Evolutionary conservation across 164 flowering plant genomes (phyloP).

Genomic region (Dillenia suffruticosa): DNA sequence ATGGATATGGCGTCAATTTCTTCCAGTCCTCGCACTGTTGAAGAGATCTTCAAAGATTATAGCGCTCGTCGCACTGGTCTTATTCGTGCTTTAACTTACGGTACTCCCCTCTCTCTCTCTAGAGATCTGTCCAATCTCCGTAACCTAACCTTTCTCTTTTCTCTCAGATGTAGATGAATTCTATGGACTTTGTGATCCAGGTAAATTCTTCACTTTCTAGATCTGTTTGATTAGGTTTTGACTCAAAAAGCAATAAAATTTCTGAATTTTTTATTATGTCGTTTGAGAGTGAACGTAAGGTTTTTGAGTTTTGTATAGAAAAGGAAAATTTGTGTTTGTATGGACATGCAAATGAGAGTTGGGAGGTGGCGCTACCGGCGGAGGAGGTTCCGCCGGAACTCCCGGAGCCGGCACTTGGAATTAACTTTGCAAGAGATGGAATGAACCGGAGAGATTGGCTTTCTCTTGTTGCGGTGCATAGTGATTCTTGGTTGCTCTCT

Average conservation of each 20-base stretch:
- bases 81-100: conserved; percentile 70
- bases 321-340: conserved; percentile 89
- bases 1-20: conserved; percentile 57
- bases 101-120: conserved; percentile 21
- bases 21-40: conserved; percentile 70
- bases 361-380: conserved; percentile 91
- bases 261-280: neutral
- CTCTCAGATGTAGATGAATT: conserved; percentile 86
- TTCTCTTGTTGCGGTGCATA: conserved; percentile 84
- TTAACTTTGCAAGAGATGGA: conserved; percentile 95
- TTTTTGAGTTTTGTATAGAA: conserved; percentile 29
- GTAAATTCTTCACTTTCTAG: conserved; percentile 22
- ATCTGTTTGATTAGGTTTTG: conserved; percentile 8
- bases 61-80: conserved; percentile 62
- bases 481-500: conserved; percentile 93
- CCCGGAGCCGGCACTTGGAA: conserved; percentile 95
- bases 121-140: neutral
- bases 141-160: conserved; percentile 9
- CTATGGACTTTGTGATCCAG: conserved; percentile 88
- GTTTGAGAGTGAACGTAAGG: neutral
- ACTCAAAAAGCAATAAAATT: neutral
- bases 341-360: conserved; percentile 75
- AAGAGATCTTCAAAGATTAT: conserved; percentile 86
- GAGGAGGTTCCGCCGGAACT: conserved; percentile 97
- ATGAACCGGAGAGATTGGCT: conserved; percentile 91